phyloP scores from a whole-genome alignment of 495 filamentous ascomycete genomes.

The Penicillium lividum region DNA sequence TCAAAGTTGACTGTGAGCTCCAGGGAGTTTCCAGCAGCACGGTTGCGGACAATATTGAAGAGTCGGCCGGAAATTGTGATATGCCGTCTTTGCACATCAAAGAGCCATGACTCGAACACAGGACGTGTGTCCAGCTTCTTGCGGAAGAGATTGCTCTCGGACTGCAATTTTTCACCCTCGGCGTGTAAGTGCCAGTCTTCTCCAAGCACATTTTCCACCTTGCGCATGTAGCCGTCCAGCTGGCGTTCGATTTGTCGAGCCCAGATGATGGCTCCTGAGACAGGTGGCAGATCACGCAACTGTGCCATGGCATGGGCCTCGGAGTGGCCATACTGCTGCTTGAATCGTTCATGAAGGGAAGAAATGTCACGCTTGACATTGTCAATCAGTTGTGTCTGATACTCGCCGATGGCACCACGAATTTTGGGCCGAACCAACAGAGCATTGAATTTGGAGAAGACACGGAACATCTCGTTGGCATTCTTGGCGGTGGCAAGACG shows the following conservation, averaged over 20 bases:
- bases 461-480: conserved; percentile 98
- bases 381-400: conserved; percentile 94
- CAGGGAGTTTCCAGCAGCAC: conserved; percentile 79
- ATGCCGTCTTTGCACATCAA: conserved; percentile 81
- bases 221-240: conserved; percentile 93
- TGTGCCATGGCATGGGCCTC: conserved; percentile 98
- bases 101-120: conserved; percentile 92
- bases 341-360: conserved; percentile 92
- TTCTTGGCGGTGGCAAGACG: conserved; percentile 92
- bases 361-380: conserved; percentile 95
- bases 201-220: conserved; percentile 93
- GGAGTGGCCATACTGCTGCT: conserved; percentile 96
- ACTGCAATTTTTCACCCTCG: conserved; percentile 90
- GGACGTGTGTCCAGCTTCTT: conserved; percentile 93
- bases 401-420: conserved; percentile 93
- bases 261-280: conserved; percentile 96
- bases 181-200: conserved; percentile 90
- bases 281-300: conserved; percentile 88
- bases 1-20: conserved; percentile 96
- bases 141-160: conserved; percentile 84
- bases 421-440: conserved; percentile 98
- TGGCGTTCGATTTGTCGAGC: conserved; percentile 95
- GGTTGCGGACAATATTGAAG: conserved; percentile 84
- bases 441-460: conserved; percentile 99
- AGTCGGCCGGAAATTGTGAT: conserved; percentile 88